A percentile compares a stretch with the other conserved stretches of the same genome.
These are phyloP conservation scores for Apiotrichum brassicae DNA, from an alignment of 1,284 basidiomycete genomes.

Conservation along the genomic window DNA sequence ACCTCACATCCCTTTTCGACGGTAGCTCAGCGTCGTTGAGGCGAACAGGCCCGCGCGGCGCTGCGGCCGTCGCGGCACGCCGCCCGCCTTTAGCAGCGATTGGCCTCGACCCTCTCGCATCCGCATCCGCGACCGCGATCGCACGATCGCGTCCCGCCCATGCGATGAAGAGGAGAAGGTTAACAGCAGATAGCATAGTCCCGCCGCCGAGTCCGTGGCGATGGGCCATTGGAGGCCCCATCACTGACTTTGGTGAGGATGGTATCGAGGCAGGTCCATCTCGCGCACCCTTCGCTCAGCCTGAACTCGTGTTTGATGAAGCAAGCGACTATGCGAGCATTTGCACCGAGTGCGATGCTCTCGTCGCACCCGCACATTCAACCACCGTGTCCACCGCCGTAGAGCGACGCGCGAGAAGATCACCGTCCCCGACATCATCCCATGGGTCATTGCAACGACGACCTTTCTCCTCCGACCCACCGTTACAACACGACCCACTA, in stretches of 20 bases:
- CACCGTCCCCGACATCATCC: too few species aligned
- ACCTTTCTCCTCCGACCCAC: background rate
- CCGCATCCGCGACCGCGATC: background rate
- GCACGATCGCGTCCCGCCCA: background rate
- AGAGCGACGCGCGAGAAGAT: too few species aligned
- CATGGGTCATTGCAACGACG: too few species aligned
- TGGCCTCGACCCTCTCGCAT: background rate
- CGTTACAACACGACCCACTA: too few species aligned
- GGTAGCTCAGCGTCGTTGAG: background rate
- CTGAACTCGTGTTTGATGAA: background rate
- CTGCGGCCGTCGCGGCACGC: conserved; percentile 3
- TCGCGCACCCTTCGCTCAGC: background rate
- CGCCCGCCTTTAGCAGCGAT: background rate
- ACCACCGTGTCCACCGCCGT: background rate
- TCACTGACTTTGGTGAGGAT: conserved; percentile 20
- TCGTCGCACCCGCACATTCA: too few species aligned
- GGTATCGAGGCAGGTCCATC: conserved; percentile 17
- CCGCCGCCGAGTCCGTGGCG: conserved; percentile 13
- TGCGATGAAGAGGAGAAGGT: conserved; percentile 8
- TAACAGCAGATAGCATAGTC: background rate
- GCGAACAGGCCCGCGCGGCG: conserved; percentile 1
- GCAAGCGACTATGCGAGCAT: too few species aligned
- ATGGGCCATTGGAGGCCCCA: conserved; percentile 19
- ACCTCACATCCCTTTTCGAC: background rate
- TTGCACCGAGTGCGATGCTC: background rate